Base-by-base conservation (phyloP, 2,329 filamentous ascomycete genomes). In the Microsporum audouinii region DNA sequence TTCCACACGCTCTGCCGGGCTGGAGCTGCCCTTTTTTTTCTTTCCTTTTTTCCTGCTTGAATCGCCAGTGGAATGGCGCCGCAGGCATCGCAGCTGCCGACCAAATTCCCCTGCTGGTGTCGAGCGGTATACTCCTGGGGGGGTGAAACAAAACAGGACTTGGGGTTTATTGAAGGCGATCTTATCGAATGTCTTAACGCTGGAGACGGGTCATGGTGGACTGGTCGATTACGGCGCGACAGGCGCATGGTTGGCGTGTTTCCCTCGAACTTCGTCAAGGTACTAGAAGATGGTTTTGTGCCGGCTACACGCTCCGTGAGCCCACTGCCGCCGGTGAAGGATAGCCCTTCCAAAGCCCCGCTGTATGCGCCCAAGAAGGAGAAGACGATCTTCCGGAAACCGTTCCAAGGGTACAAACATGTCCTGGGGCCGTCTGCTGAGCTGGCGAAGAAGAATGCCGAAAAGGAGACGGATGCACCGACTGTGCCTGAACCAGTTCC, bases 201-300 rank as follows among this genome's bases (percentile, higher is more conserved):
- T 23, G 94, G 94, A 65, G 94, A 99, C 76, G 94, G 94, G 59
- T 91, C 89, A 55, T 99, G 94, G 94, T 99, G 94, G 94, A 96
- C 91, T 76, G 94, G 94, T 56, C 85, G 92, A 65, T 77, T 99
- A 71, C 89, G 87, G 71, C 85, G 94, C 68, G 94, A 99, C 76
- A 87, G 88, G 73, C 85, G 91, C 70, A 91, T 92, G 69, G 87
- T 96, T 69, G 94, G 94, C 60, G 80, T 94, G 23, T 99, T 99
- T 70, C 94, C 94, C 0, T 96, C 91, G 69, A 99, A 99, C 76
- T 99, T 99, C 71, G 94, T 99, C 71, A 84, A 95, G 72, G 82
- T 99, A 4, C 82, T 99, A 36, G 88, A 89, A 60, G 85, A 94
- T 63, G 84, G 85, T 72, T 97, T 95, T 72, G 86, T 89, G 61